Evolutionary conservation across 148 eudicot genomes (phyloP).

Genomic region (Selenicereus undatus): DNA sequence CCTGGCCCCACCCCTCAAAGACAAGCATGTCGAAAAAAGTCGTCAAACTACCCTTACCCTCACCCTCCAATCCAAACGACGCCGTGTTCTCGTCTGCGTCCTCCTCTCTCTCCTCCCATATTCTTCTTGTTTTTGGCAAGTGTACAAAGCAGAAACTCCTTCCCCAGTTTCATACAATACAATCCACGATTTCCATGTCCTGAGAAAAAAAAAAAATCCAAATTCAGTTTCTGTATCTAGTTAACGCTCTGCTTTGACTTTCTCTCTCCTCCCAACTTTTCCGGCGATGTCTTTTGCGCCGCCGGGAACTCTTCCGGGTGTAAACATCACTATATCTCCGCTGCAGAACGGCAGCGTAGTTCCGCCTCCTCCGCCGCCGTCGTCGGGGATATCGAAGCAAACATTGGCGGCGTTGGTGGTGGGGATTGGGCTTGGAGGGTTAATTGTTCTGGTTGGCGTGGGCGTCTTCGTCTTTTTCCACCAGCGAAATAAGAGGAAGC

Average conservation of each 20-base stretch:
- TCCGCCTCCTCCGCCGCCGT: conserved; percentile 11
- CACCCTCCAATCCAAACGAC: conserved; percentile 15
- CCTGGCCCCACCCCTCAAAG: neutral
- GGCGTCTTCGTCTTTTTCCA: conserved; percentile 50
- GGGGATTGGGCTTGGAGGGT: conserved; percentile 71
- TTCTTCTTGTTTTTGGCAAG: neutral
- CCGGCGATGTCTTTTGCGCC: conserved; percentile 34
- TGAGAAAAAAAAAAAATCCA: neutral
- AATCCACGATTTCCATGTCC: conserved; percentile 1
- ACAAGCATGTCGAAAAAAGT: neutral
- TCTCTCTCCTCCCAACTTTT: conserved; percentile 14
- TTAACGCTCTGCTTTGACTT: neutral
- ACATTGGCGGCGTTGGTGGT: conserved; percentile 49
- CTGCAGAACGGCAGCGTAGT: conserved; percentile 8
- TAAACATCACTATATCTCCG: conserved; percentile 11
- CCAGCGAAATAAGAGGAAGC: conserved; percentile 37
- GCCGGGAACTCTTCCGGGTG: conserved; percentile 12
- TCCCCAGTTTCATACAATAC: conserved; percentile 2
- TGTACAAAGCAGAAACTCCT: neutral
- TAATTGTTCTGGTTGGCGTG: conserved; percentile 47
- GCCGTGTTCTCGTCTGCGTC: neutral
- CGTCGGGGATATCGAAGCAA: conserved; percentile 29
- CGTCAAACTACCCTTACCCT: conserved; percentile 21
- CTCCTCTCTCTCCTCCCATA: neutral
- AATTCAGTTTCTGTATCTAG: no score